These are phyloP conservation scores for Nicotiana otophora DNA, from an alignment of 257 asterid genomes.

Conservation along the genomic window DNA sequence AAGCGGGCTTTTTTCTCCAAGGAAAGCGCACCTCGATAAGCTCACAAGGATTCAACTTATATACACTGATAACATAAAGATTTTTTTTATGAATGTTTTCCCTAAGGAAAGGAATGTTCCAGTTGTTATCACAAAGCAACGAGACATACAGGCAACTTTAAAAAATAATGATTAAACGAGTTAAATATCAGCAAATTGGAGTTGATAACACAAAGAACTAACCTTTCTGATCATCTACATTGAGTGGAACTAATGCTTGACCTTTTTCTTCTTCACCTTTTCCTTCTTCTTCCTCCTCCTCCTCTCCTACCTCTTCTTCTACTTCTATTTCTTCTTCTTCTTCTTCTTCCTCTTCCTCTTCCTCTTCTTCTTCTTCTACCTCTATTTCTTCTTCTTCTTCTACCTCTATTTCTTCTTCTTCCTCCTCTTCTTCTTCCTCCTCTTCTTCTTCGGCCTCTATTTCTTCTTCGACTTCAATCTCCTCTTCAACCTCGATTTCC, in stretches of 20 bases:
- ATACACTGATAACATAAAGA: no score
- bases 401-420: no score
- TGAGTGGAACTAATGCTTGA: neutral
- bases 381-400: slow-evolving; percentile 22
- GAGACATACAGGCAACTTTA: no score
- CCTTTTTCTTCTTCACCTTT: neutral
- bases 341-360: neutral
- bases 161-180: neutral
- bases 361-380: neutral
- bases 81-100: no score
- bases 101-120: no score
- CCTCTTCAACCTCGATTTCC: slow-evolving; percentile 26
- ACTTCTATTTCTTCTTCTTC: neutral
- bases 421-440: no score
- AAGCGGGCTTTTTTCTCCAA: no score
- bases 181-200: neutral
- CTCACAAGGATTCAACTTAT: no score
- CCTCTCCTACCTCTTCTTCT: neutral
- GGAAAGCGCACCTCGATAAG: no score
- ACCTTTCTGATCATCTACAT: slow-evolving; percentile 6
- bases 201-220: neutral
- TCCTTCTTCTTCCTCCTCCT: neutral
- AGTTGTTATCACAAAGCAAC: no score
- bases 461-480: slow-evolving; percentile 30
- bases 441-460: no score